Evolutionary conservation across 1,139 yeast species (phyloP).

Genomic region (Candida sojae): DNA sequence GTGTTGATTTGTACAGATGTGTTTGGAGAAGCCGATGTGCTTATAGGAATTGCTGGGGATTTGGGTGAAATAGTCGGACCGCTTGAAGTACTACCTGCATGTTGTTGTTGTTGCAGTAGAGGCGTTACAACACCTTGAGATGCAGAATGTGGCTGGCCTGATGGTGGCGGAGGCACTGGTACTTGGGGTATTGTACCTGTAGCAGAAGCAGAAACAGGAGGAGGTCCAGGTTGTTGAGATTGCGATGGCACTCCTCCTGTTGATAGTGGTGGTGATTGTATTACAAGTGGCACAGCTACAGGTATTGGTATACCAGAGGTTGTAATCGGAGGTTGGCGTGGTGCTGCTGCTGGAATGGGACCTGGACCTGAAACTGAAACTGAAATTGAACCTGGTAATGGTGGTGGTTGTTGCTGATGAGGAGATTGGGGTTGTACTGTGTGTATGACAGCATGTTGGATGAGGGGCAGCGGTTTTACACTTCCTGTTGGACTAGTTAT

Average conservation of each 20-base stretch:
- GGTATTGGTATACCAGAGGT: background rate
- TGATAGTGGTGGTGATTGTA: conserved; percentile 2
- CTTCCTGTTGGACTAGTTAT: conserved; percentile 3
- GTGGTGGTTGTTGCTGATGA: conserved; percentile 7
- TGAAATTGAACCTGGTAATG: conserved; percentile 16
- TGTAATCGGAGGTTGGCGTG: background rate
- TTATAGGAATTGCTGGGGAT: conserved; percentile 4
- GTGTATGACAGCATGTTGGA: conserved; percentile 4
- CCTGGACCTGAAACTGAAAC: conserved; percentile 3
- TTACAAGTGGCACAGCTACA: background rate
- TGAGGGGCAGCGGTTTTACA: conserved; percentile 5
- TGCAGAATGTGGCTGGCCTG: background rate
- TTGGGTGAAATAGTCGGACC: conserved; percentile 17
- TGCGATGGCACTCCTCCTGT: background rate
- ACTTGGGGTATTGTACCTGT: background rate
- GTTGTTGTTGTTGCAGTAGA: background rate
- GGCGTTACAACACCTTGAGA: background rate
- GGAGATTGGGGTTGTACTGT: background rate
- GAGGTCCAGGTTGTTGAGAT: background rate
- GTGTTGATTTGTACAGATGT: conserved; percentile 21
- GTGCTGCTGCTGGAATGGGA: background rate
- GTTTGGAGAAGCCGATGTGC: conserved; percentile 7
- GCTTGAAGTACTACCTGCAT: conserved; percentile 5
- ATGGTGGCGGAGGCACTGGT: background rate
- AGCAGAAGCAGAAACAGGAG: background rate